phyloP scores from a whole-genome alignment of 495 filamentous ascomycete genomes.

The Hypoxylon lienhwacheense region DNA sequence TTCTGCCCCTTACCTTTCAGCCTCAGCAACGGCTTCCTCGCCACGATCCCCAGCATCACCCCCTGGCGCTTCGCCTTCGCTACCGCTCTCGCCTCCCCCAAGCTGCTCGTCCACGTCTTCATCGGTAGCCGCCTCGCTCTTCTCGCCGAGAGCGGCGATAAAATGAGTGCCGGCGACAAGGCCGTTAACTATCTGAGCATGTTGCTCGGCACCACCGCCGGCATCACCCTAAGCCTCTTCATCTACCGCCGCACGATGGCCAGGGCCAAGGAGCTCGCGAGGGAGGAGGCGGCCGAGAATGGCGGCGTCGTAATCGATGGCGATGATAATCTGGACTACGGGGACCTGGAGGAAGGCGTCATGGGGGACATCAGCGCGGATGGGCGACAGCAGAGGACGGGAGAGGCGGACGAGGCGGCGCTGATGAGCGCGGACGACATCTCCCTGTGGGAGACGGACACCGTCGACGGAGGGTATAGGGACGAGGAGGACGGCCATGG shows the following conservation, averaged over 20 bases:
- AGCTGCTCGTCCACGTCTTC: constrained; percentile 89
- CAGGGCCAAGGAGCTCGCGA: constrained; percentile 79
- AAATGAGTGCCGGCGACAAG: constrained; percentile 67
- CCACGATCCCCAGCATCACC: constrained; percentile 86
- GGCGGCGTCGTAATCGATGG: constrained; percentile 10
- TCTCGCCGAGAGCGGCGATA: constrained; percentile 65
- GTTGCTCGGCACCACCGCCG: constrained; percentile 64
- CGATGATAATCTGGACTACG: constrained; percentile 45
- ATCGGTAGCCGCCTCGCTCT: constrained; percentile 77
- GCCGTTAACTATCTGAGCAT: constrained; percentile 83
- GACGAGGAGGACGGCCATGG: constrained; percentile 40
- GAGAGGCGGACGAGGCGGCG: constrained; percentile 46
- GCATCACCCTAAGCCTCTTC: constrained; percentile 74
- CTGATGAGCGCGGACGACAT: constrained; percentile 64
- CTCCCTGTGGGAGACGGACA: constrained; percentile 54
- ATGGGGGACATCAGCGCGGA: constrained; percentile 22
- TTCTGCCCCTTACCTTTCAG: constrained; percentile 95
- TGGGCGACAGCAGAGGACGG: constrained; percentile 26
- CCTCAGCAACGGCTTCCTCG: constrained; percentile 89
- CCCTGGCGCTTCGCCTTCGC: constrained; percentile 75
- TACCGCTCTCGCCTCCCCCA: constrained; percentile 74
- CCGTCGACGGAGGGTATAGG: constrained; percentile 47
- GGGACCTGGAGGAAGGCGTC: constrained; percentile 32
- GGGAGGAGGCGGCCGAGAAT: constrained; percentile 61
- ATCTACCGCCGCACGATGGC: constrained; percentile 87